A percentile compares a stretch with the other conserved stretches of the same genome.
phyloP scores from a whole-genome alignment of 2,329 filamentous ascomycete genomes.

The Penicillium aurantiogriseum region DNA sequence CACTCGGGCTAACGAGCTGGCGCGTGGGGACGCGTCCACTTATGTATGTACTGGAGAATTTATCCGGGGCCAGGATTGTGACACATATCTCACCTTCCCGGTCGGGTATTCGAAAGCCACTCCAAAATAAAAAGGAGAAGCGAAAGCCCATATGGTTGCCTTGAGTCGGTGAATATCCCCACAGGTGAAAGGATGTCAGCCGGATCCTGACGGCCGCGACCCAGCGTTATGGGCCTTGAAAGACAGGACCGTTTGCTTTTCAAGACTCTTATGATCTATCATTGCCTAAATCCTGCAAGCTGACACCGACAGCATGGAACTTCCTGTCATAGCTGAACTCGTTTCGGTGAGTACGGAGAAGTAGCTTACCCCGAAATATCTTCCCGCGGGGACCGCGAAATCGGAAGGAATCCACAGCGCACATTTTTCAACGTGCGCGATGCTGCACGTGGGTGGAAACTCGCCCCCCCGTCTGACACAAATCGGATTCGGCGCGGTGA shows the following conservation, averaged over 20 bases:
- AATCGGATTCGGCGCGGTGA: slow-evolving; percentile 6
- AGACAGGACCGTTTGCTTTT: slow-evolving; percentile 4
- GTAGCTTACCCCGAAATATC: neutral
- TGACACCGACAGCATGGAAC: slow-evolving; percentile 5
- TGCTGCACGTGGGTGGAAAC: slow-evolving; percentile 11
- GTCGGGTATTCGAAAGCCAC: neutral
- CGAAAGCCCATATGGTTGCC: neutral
- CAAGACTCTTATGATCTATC: slow-evolving; percentile 7
- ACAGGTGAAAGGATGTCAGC: neutral
- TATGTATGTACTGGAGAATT: neutral
- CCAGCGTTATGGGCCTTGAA: neutral
- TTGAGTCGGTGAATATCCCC: too few relatives aligned
- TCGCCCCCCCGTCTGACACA: slow-evolving; percentile 2
- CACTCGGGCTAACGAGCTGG: neutral
- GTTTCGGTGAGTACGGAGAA: neutral
- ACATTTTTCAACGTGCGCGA: neutral
- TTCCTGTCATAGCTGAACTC: neutral
- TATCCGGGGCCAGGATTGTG: neutral
- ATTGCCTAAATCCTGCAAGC: slow-evolving; percentile 9
- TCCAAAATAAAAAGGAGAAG: neutral
- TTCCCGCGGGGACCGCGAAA: neutral
- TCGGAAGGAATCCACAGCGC: neutral
- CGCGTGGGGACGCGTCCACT: neutral
- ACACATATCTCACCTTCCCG: neutral
- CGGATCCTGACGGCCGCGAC: neutral